phyloP scores from a whole-genome alignment of 2,329 filamentous ascomycete genomes.

The Trichoderma koningii region DNA sequence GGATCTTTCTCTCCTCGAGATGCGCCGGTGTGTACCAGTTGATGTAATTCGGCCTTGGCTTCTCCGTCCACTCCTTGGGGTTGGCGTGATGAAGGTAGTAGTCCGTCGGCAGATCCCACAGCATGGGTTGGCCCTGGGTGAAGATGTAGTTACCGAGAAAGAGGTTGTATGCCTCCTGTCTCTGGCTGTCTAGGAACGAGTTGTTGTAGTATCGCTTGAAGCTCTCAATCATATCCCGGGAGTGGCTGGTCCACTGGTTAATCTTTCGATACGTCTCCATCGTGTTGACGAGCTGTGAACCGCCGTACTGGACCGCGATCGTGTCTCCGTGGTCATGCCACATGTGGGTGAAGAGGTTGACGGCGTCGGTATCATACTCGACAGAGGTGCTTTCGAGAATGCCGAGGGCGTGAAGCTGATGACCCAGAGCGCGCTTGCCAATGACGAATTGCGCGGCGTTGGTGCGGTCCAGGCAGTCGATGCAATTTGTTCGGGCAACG shows the following conservation, averaged over 20 bases:
- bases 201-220: conserved; percentile 99
- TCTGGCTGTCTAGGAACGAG: conserved; percentile 94
- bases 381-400: conserved; percentile 78
- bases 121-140: conserved; percentile 82
- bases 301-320: conserved; percentile 96
- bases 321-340: conserved; percentile 97
- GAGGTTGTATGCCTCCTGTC: conserved; percentile 96
- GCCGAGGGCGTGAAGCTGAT: conserved; percentile 89
- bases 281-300: conserved; percentile 95
- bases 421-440: conserved; percentile 86
- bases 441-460: conserved; percentile 98
- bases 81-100: conserved; percentile 94
- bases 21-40: conserved; percentile 81
- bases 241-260: conserved; percentile 98
- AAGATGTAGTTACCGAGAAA: conserved; percentile 97
- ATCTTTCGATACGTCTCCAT: conserved; percentile 99
- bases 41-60: conserved; percentile 71
- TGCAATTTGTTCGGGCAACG: conserved; percentile 93
- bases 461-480: conserved; percentile 94
- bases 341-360: conserved; percentile 97
- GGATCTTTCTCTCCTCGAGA: conserved; percentile 63
- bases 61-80: conserved; percentile 71
- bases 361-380: conserved; percentile 91
- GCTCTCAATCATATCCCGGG: conserved; percentile 97
- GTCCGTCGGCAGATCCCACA: conserved; percentile 94